phyloP scores from a whole-genome alignment of 768 basidiomycete species.

The Boletus pseudo-olivaceus region DNA sequence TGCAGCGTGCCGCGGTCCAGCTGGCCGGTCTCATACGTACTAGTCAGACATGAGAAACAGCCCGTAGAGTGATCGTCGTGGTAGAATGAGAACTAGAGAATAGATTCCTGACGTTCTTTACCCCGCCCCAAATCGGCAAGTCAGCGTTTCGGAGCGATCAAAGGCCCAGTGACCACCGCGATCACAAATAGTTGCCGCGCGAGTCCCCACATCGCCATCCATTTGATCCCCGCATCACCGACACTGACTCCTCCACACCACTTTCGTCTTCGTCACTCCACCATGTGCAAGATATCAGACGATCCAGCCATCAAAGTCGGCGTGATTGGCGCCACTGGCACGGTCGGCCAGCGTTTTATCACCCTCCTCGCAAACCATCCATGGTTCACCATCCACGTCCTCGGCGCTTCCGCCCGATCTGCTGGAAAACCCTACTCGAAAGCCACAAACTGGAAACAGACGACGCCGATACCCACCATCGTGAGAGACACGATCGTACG shows the following conservation, averaged over 20 bases:
- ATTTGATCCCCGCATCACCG: not conserved
- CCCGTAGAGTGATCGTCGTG: too few species aligned
- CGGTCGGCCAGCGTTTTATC: conserved; percentile 95
- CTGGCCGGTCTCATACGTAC: too few species aligned
- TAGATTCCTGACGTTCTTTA: too few species aligned
- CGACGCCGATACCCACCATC: conserved; percentile 61
- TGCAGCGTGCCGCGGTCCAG: too few species aligned
- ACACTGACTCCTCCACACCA: not conserved
- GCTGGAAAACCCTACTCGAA: conserved; percentile 77
- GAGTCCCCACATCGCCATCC: not conserved
- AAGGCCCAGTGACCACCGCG: not conserved
- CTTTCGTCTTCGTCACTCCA: not conserved
- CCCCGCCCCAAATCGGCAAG: too few species aligned
- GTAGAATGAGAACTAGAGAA: not conserved
- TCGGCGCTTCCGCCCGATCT: conserved; percentile 87
- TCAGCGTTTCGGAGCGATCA: not conserved
- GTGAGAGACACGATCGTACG: conserved; percentile 59
- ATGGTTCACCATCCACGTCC: conserved; percentile 80
- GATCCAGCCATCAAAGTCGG: conserved; percentile 51
- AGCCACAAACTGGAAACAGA: conserved; percentile 87
- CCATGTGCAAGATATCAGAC: conserved; percentile 23
- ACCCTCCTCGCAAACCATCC: conserved; percentile 83
- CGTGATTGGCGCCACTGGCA: conserved; percentile 86
- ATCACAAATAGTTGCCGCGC: not conserved
- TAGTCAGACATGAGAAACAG: too few species aligned